Conservation (phyloP, 129 eudicot genomes). For the Lactuca sativa region DNA sequence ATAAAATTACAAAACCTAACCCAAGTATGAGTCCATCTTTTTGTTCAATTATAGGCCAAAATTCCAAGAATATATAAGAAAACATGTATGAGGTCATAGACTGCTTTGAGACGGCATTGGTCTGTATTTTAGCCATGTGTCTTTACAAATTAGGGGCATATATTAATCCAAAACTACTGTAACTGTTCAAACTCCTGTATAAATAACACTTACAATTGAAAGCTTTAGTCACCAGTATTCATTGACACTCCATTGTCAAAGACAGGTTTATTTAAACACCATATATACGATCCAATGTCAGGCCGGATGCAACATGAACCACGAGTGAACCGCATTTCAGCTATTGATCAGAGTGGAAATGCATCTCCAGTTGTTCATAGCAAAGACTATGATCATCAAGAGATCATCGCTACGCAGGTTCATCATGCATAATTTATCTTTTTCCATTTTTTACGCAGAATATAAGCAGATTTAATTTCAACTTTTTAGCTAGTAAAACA, state of each 20-base stretch:
- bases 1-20: conserved; percentile 2
- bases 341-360: conserved; percentile 29
- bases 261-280: background rate
- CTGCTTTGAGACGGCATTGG: conserved; percentile 24
- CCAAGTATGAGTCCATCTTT: background rate
- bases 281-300: conserved; percentile 33
- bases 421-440: background rate
- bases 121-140: conserved; percentile 20
- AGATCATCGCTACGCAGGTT: conserved; percentile 38
- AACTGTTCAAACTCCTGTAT: conserved; percentile 3
- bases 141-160: background rate
- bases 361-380: conserved; percentile 13
- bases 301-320: conserved; percentile 38
- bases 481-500: background rate
- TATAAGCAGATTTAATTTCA: background rate
- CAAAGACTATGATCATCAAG: conserved; percentile 35
- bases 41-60: background rate
- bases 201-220: background rate
- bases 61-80: background rate
- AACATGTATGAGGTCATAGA: conserved; percentile 21
- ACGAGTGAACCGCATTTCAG: conserved; percentile 44
- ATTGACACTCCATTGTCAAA: conserved; percentile 12
- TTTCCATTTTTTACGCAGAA: background rate
- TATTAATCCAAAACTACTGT: conserved; percentile 22
- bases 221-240: conserved; percentile 1